Evolutionary conservation across 2,329 filamentous ascomycete genomes (phyloP), one percentile per base, ranked within the genome.

Genomic region (Sporothrix brasiliensis): DNA sequence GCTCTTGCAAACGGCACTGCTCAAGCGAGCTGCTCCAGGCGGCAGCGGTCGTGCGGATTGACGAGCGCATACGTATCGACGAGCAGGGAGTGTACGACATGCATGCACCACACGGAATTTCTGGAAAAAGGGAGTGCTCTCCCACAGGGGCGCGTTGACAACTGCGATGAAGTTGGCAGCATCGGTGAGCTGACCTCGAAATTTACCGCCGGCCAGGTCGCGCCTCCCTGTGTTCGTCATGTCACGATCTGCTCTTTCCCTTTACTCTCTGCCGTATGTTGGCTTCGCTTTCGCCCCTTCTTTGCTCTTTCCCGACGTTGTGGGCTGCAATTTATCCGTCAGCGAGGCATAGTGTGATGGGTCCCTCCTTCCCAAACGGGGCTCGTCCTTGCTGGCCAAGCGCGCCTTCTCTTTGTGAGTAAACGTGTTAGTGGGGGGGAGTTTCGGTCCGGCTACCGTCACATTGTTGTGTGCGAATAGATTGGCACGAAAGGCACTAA

Each of bases 361-460:
- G 47, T 53, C 5, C 14, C 53, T 47, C 67, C 53, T 69, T 69
- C 67, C 67, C 44, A 60, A 60, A 69, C 9, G 44, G 53, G 34
- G 67, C 6, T 41, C 34, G 58, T 21, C 44, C 16, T n/a, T 13
- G 27, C 27, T 34, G 47, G 66, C 16, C 16, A 44, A 39, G 34
- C 34, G 30, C 44, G n/a, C 49, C 21, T 27, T 53, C 24, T 39
- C 52, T 56, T 21, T 47, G n/a, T 30, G 19, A 10, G 24, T 27
- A 34, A n/a, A 21, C 14, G n/a, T 44, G 27, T 56, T 68, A 60
- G 67, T 53, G 24, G 34, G 34, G 67, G 49, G 67, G 67, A 69
- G 67, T 69, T 47, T 61, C 67, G 67, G 67, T 69, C 67, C 67
- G 67, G 47, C 41, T 44, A 47, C 67, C 67, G 67, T 60, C 67